These are phyloP conservation scores for Fusarium pseudoanthophilum DNA, from an alignment of 2,329 filamentous ascomycete genomes.

Conservation along the genomic window DNA sequence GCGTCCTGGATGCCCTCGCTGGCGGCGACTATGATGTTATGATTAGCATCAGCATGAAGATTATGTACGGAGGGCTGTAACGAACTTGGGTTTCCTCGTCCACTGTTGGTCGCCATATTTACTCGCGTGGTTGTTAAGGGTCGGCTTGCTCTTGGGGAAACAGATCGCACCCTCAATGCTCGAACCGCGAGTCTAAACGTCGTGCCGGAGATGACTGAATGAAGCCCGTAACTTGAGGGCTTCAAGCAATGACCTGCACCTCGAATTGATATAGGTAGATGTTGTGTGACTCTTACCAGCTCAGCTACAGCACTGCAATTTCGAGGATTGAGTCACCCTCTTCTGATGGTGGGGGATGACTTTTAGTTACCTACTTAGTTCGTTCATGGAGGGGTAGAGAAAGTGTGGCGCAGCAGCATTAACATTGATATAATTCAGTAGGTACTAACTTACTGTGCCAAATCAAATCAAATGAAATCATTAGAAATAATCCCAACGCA, in stretches of 20 bases:
- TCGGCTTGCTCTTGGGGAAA: conserved; percentile 61
- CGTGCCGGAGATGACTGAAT: conserved; percentile 50
- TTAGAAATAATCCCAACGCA: background rate
- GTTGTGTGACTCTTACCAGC: conserved; percentile 30
- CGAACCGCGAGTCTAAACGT: conserved; percentile 63
- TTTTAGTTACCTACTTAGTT: conserved; percentile 10
- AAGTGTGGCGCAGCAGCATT: conserved; percentile 20
- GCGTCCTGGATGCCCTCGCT: conserved; percentile 55
- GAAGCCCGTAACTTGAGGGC: conserved; percentile 53
- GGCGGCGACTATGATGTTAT: conserved; percentile 52
- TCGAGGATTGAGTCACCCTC: conserved; percentile 43
- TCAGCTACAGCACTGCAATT: conserved; percentile 6
- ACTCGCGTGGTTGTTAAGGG: conserved; percentile 55
- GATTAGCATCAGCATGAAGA: conserved; percentile 31
- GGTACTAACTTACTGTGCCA: background rate
- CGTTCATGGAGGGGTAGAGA: conserved; percentile 35
- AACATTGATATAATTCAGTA: background rate
- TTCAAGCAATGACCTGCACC: conserved; percentile 45
- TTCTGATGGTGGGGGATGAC: conserved; percentile 27
- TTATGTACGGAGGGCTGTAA: background rate
- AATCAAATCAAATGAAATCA: background rate
- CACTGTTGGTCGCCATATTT: conserved; percentile 70
- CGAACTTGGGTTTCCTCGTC: conserved; percentile 56
- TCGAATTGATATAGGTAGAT: conserved; percentile 33
- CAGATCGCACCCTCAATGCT: conserved; percentile 68